These are phyloP conservation scores for Arthroderma sp. DNA, from an alignment of 2,329 filamentous ascomycete species.

Conservation along the genomic window DNA sequence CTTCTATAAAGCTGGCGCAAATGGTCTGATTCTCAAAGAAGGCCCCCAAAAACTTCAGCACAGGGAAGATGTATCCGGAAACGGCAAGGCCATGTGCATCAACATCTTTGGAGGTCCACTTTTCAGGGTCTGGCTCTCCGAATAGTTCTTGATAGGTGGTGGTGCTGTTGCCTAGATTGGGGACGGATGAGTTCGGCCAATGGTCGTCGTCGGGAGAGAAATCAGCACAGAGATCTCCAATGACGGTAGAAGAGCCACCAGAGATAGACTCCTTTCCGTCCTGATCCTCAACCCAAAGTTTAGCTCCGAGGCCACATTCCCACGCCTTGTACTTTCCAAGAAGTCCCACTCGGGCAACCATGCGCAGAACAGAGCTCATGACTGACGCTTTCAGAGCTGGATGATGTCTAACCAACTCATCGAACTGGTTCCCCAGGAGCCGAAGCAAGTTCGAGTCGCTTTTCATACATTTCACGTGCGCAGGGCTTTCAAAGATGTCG, in stretches of 20 bases:
- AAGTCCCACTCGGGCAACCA: conserved; percentile 70
- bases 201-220: conserved; percentile 19
- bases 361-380: conserved; percentile 71
- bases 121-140: conserved; percentile 17
- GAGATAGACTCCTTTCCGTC: conserved; percentile 50
- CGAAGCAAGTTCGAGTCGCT: conserved; percentile 59
- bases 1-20: conserved; percentile 61
- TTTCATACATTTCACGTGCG: conserved; percentile 75
- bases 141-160: conserved; percentile 12
- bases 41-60: conserved; percentile 63
- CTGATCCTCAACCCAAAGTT: conserved; percentile 54
- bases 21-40: conserved; percentile 65
- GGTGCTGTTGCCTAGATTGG: conserved; percentile 18
- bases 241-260: conserved; percentile 36
- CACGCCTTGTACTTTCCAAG: conserved; percentile 60
- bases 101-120: conserved; percentile 38
- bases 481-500: conserved; percentile 89
- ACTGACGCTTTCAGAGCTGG: conserved; percentile 70
- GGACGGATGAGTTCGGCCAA: conserved; percentile 19
- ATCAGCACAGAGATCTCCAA: conserved; percentile 26
- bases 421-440: conserved; percentile 70
- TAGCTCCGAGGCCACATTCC: conserved; percentile 61
- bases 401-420: conserved; percentile 90
- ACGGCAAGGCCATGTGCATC: conserved; percentile 43
- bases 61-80: conserved; percentile 60